Evolutionary conservation across 2,329 filamentous ascomycete species (phyloP).

Genomic region (Teratosphaeria epicoccoides): DNA sequence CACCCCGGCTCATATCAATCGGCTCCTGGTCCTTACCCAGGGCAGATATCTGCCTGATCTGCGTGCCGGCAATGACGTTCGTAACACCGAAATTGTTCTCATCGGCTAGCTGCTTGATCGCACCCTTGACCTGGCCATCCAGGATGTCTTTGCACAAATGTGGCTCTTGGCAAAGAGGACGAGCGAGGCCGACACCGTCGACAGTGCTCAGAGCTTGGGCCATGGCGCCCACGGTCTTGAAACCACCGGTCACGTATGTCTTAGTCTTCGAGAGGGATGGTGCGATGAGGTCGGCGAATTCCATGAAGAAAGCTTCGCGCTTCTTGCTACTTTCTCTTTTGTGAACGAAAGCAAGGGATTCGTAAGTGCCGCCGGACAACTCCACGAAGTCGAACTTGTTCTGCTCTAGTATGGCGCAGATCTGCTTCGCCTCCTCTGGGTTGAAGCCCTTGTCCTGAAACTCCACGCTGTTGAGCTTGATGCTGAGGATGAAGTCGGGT

Average conservation of each 20-base stretch:
- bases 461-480: conserved; percentile 51
- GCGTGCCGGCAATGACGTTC: conserved; percentile 35
- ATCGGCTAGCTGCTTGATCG: conserved; percentile 36
- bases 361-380: conserved; percentile 50
- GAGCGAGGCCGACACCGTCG: conserved; percentile 50
- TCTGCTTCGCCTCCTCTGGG: conserved; percentile 39
- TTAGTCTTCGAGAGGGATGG: conserved; percentile 42
- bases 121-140: conserved; percentile 36
- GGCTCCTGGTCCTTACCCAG: conserved; percentile 44
- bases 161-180: conserved; percentile 44
- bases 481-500: conserved; percentile 37
- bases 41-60: conserved; percentile 42
- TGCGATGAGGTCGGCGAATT: conserved; percentile 47
- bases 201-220: conserved; percentile 46
- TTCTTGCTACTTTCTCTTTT: conserved; percentile 45
- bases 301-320: conserved; percentile 43
- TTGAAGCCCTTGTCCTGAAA: conserved; percentile 44
- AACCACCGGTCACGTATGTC: conserved; percentile 49
- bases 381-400: conserved; percentile 48
- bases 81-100: conserved; percentile 44
- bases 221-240: conserved; percentile 48
- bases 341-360: conserved; percentile 42
- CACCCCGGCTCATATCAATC: conserved; percentile 40
- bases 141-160: conserved; percentile 37
- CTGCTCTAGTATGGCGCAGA: conserved; percentile 40